Percentiles rank a stretch among this genome's conserved stretches.
These are phyloP conservation scores for Phaffomyces antillensis DNA, from an alignment of 805 yeast species.

Conservation along the genomic window DNA sequence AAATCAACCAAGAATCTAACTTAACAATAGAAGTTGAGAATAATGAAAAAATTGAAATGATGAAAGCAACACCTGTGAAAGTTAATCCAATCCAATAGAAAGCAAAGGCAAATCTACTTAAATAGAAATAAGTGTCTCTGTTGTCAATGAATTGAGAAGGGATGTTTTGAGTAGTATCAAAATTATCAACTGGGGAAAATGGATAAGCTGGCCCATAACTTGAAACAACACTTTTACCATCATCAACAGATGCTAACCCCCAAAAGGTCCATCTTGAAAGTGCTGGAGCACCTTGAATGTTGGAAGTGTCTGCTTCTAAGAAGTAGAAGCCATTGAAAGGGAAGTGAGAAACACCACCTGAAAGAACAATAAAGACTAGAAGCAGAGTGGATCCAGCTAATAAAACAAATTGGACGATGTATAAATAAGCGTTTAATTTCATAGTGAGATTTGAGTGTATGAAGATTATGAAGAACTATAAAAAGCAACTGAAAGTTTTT, in stretches of 20 bases:
- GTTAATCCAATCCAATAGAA: slow-evolving; percentile 53
- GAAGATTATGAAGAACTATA: too few relatives aligned
- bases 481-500: too few relatives aligned
- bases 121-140: slow-evolving; percentile 54
- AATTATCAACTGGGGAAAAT: slow-evolving; percentile 69
- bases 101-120: slow-evolving; percentile 61
- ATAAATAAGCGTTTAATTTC: slow-evolving; percentile 8
- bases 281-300: slow-evolving; percentile 39
- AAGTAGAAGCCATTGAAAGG: slow-evolving; percentile 65
- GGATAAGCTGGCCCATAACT: slow-evolving; percentile 61
- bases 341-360: slow-evolving; percentile 52
- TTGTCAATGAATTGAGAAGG: slow-evolving; percentile 47
- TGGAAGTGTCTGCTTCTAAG: slow-evolving; percentile 61
- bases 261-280: slow-evolving; percentile 76
- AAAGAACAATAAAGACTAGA: slow-evolving; percentile 51
- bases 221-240: slow-evolving; percentile 28
- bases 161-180: slow-evolving; percentile 43
- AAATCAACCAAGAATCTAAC: slow-evolving; percentile 44
- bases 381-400: slow-evolving; percentile 33
- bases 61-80: slow-evolving; percentile 55
- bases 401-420: slow-evolving; percentile 11
- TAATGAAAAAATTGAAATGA: slow-evolving; percentile 47
- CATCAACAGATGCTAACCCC: slow-evolving; percentile 54
- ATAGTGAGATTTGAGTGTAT: not conserved
- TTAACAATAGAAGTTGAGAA: slow-evolving; percentile 50